phyloP scores from a whole-genome alignment of 75 land plant species.

The Larix kaempferi region DNA sequence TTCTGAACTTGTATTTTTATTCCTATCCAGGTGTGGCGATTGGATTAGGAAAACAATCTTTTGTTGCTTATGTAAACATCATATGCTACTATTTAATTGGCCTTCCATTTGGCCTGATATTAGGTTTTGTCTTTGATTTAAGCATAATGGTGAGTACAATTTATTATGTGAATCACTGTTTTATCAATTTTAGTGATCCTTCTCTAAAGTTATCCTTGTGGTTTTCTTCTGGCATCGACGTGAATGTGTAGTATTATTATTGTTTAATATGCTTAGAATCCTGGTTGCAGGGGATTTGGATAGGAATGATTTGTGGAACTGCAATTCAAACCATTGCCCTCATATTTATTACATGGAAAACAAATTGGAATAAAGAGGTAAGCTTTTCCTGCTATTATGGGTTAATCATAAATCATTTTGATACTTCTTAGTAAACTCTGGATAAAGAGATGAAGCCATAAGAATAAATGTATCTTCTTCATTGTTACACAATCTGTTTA shows the following conservation, averaged over 20 bases:
- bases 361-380: slow-evolving; percentile 46
- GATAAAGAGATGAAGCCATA: too few relatives aligned
- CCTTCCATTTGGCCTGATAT: neutral
- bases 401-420: too few relatives aligned
- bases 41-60: neutral
- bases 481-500: too few relatives aligned
- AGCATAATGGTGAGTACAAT: neutral
- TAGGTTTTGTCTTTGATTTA: neutral
- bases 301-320: slow-evolving; percentile 42
- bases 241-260: too few relatives aligned
- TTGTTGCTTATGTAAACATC: neutral
- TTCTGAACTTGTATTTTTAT: neutral
- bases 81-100: neutral
- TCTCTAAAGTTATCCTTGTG: neutral
- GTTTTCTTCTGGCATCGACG: too few relatives aligned
- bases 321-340: slow-evolving; percentile 26
- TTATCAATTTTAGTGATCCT: neutral
- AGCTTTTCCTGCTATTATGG: too few relatives aligned
- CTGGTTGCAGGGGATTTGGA: slow-evolving; percentile 39
- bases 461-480: too few relatives aligned
- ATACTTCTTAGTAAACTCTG: too few relatives aligned
- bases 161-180: neutral
- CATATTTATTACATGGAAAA: slow-evolving; percentile 22
- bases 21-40: neutral
- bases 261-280: neutral